phyloP scores from a whole-genome alignment of 768 basidiomycete species.

The Leccinum broughii region DNA sequence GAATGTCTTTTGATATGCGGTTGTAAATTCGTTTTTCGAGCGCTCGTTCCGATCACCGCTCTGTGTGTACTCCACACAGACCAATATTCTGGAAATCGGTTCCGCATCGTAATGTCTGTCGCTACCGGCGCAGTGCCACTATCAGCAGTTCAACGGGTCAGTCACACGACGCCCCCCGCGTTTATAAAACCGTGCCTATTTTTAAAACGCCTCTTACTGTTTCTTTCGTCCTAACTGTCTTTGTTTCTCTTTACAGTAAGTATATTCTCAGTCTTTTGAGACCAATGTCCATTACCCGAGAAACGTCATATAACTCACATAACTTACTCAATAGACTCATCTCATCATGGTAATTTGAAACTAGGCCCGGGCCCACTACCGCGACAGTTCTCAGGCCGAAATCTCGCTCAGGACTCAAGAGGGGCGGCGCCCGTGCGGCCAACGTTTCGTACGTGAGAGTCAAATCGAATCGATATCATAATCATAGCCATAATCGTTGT shows the following conservation, averaged over 20 bases:
- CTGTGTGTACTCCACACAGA: not conserved
- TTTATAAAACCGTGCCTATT: not conserved
- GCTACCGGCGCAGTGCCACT: not conserved
- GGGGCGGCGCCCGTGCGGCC: not conserved
- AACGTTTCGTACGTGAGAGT: not conserved
- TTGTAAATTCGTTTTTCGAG: not conserved
- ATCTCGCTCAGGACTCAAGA: not conserved
- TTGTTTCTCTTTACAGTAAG: not conserved
- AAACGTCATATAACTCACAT: not conserved
- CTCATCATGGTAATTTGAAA: not conserved
- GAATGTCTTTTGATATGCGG: not conserved
- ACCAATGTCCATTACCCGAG: not conserved
- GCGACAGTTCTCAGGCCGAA: not conserved
- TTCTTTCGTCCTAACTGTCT: not conserved
- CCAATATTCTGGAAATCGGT: not conserved
- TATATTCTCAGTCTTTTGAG: not conserved
- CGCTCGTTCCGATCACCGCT: not conserved
- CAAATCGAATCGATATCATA: not conserved
- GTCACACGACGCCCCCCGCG: not conserved
- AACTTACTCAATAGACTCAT: not conserved
- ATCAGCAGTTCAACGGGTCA: not conserved
- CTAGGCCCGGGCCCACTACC: not conserved
- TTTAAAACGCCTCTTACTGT: not conserved
- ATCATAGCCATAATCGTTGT: not conserved
- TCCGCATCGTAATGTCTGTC: not conserved